phyloP scores from a whole-genome alignment of 192 early-diverging fungal species.

The Backusella circina region DNA sequence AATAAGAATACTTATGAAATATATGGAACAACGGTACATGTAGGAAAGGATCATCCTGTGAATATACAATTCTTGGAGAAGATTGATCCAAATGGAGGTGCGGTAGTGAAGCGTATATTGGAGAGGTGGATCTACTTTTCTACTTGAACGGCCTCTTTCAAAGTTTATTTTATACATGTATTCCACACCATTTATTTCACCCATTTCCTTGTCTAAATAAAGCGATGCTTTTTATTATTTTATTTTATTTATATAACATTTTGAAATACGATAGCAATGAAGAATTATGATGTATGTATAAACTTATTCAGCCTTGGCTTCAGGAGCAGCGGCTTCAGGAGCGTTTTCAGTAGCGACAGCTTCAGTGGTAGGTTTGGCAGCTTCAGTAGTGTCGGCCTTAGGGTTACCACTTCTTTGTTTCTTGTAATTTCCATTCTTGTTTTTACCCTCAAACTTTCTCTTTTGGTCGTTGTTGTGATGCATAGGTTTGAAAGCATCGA shows the following conservation, averaged over 20 bases:
- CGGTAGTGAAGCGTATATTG: constrained; percentile 30
- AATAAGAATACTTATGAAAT: not conserved
- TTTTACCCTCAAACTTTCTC: not conserved
- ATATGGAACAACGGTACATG: not conserved
- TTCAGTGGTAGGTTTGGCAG: not conserved
- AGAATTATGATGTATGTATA: not conserved
- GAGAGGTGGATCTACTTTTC: constrained; percentile 23
- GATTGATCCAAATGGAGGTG: constrained; percentile 31
- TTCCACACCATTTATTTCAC: no score
- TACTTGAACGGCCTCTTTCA: not conserved
- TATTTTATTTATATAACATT: not conserved
- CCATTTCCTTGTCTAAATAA: not conserved
- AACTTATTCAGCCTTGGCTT: not conserved
- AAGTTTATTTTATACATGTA: no score
- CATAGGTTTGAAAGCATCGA: constrained; percentile 24
- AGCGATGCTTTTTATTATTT: not conserved
- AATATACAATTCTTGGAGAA: constrained; percentile 36
- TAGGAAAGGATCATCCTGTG: not conserved
- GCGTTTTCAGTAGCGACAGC: no score
- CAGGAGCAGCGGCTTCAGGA: not conserved
- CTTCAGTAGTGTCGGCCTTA: not conserved
- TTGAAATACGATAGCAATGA: not conserved
- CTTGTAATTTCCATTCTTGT: not conserved
- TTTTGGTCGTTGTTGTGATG: not conserved
- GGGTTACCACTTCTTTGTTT: not conserved